Percentiles rank a stretch among this genome's conserved stretches.
Conservation (phyloP, 768 basidiomycete genomes). For the Phlebiopsis gigantea region DNA sequence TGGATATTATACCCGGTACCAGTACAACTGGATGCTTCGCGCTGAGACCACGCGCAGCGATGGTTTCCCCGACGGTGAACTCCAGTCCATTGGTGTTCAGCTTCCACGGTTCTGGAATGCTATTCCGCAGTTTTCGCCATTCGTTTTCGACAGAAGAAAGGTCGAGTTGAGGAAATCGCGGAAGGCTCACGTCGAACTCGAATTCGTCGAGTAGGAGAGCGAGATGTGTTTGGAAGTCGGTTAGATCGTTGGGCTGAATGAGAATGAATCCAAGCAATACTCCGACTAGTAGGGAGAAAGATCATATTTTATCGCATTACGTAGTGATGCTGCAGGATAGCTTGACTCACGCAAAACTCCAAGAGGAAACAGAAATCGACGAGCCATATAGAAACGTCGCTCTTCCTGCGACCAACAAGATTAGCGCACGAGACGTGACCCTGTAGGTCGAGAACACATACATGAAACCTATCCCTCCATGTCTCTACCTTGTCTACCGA, state of each 20-base stretch:
- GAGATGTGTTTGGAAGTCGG: conserved; percentile 65
- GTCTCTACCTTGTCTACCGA: conserved; percentile 20
- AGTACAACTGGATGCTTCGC: conserved; percentile 78
- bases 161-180: conserved; percentile 59
- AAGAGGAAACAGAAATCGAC: conserved; percentile 65
- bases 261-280: conserved; percentile 57
- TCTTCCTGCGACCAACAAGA: conserved; percentile 7
- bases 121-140: conserved; percentile 62
- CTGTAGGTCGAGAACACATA: not conserved
- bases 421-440: not conserved
- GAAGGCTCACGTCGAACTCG: conserved; percentile 48
- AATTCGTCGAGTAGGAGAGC: conserved; percentile 64
- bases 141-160: conserved; percentile 65
- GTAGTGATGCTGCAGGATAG: not conserved
- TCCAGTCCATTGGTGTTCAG: conserved; percentile 76
- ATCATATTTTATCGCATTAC: not conserved
- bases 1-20: conserved; percentile 89
- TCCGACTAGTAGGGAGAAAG: conserved; percentile 47
- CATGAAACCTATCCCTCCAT: conserved; percentile 23
- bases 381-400: conserved; percentile 26
- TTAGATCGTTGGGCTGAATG: conserved; percentile 61
- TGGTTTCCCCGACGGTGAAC: conserved; percentile 68
- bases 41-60: conserved; percentile 56
- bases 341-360: conserved; percentile 54
- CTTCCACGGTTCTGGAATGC: conserved; percentile 79